Evolutionary conservation across 192 early-diverging fungal genomes (phyloP), one percentile per base, ranked within the genome.

Genomic region (Backusella tuberculispora): DNA sequence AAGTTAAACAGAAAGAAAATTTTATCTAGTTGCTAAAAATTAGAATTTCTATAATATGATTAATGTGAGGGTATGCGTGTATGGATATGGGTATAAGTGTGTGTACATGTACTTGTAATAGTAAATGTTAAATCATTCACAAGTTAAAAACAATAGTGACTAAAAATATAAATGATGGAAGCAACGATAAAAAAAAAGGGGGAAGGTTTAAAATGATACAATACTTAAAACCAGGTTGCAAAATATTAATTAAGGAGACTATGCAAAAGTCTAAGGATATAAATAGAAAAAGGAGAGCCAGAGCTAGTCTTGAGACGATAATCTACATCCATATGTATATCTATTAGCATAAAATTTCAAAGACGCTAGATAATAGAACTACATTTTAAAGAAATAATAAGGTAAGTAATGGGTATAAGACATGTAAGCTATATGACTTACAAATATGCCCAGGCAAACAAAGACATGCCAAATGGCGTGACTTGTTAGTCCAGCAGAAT

Each of bases 401-500:
- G 5, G 4, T 13, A 5, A 43, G 6, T 63, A 29, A 3, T 10
- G 12, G 41, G 6, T 45, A 42, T 1, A 17, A 47, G 29, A 53
- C 3, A 34, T 34, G n/a, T 60, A 40, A n/a, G n/a, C 21, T 4
- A 29, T 26, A n/a, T 21, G 8, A 68, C 79, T 75, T 72, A 80
- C 79, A 67, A 83, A 90, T 60, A 90, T 90, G 1, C 89, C 89
- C 0, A 85, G 79, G n/a, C 87, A 86, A 24, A 90, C 89, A 78
- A 82, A 85, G 12, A 88, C 77, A 74, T 90, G 89, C 89, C 89
- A 90, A 60, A 88, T 72, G 43, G 87, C 85, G 76, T 90, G 89
- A 44, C 85, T 87, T 48, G 86, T 84, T 65, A 82, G 64, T 43
- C 89, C 89, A 70, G 81, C 79, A 48, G 76, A 76, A 69, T 90